Evolutionary conservation across 306 rosid genomes (phyloP), one percentile per base, ranked within the genome.

Genomic region (Sechiopsis laciniata): DNA sequence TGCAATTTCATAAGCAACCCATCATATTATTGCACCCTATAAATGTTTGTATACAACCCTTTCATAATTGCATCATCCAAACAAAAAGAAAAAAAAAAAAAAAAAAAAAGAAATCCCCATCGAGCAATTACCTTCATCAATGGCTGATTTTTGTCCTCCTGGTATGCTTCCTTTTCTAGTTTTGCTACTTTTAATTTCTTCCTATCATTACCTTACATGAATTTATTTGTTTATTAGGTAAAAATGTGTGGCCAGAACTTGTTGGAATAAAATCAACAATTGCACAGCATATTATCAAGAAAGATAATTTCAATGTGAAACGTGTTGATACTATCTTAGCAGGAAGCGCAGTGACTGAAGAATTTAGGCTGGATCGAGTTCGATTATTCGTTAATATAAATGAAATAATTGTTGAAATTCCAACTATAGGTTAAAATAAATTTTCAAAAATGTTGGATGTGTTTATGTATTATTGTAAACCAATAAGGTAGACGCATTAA

Each of bases 51-150:
- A 54, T 22, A 54, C 17, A 53, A 53, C 57, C 20, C 57, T 53
- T 53, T 53, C 9, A 53, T 16, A 53, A 15, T 16, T 53, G 20
- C 8, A 53, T 16, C n/a, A 53, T 53, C 57, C 57, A 53, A 53
- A 53, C 57, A 53, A 80, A 24, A 79, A 82, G 10, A 10, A 45
- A 45, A 45, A 9, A 50, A 50, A 2, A n/a, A n/a, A n/a, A n/a
- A n/a, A n/a, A n/a, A n/a, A n/a, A n/a, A n/a, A n/a, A n/a, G n/a
- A n/a, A n/a, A n/a, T n/a, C n/a, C 53, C 53, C 53, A 50, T 50
- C 53, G 12, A 50, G 12, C 50, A 11, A 13, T 48, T 48, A 48
- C 9, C 53, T 50, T 50, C 53, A 50, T 10, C 53, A 19, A 59
- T 59, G 65, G 65, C 65, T 59, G 65, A 26, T 59, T 4, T 59